phyloP scores from a whole-genome alignment of 371 early-diverging fungal species.

The Rhizopus sp. region DNA sequence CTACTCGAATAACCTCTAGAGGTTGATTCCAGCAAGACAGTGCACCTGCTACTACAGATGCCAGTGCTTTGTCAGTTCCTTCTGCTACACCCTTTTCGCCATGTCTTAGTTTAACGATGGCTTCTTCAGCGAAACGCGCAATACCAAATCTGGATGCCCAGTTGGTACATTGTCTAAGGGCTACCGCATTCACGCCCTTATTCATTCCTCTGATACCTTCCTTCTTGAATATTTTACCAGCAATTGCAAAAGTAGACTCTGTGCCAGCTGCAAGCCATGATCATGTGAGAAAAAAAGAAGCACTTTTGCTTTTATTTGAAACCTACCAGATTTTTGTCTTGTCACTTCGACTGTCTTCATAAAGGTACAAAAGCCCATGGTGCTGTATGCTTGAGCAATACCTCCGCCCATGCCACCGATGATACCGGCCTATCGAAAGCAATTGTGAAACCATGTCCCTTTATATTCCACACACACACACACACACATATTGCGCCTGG shows the following conservation, averaged over 20 bases:
- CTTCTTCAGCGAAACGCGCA: conserved; percentile 80
- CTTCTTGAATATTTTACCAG: conserved; percentile 82
- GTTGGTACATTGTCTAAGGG: conserved; percentile 91
- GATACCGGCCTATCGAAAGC: conserved; percentile 68
- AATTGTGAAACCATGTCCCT: conserved; percentile 1
- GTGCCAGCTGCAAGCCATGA: conserved; percentile 39
- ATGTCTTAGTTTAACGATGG: conserved; percentile 61
- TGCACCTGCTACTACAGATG: conserved; percentile 89
- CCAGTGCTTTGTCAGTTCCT: conserved; percentile 60
- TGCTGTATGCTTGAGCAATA: conserved; percentile 91
- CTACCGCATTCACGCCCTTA: conserved; percentile 92
- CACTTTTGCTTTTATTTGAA: conserved; percentile 1
- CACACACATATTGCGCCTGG: conserved; percentile 19
- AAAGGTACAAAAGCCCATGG: conserved; percentile 99
- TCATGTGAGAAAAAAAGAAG: background rate
- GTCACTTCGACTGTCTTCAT: conserved; percentile 99
- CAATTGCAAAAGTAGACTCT: conserved; percentile 80
- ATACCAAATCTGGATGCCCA: conserved; percentile 97
- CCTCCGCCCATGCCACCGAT: conserved; percentile 93
- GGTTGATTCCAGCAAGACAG: conserved; percentile 96
- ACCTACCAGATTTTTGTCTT: conserved; percentile 78
- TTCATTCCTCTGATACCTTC: conserved; percentile 97
- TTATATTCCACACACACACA: background rate
- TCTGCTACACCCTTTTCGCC: conserved; percentile 37
- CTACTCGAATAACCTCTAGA: conserved; percentile 95